Evolutionary conservation across 202 grass and related monocot species (phyloP), one percentile per base, ranked within the genome.

Genomic region (Brachypodium distachyon): DNA sequence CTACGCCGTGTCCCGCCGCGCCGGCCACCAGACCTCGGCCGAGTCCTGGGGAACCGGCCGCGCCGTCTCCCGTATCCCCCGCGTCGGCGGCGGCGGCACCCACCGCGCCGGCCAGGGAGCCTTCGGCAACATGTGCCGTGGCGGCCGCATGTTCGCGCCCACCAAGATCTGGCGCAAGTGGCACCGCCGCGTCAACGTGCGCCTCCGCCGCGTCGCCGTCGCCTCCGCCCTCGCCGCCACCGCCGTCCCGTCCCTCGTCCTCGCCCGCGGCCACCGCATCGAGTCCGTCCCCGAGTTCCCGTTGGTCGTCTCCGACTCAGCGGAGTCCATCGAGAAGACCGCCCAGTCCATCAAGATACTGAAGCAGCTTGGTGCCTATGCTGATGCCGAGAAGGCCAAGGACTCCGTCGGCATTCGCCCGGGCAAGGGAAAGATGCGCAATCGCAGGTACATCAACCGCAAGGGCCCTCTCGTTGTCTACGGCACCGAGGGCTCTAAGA

Each of bases 121-220:
- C 40, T 94, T 94, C 50, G 91, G 88, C 33, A 93, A 93, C 82
- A 93, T 93, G 91, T 93, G 91, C 63, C 85, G 91, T 3, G 88
- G 91, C 29, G 91, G 88, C 0, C 87, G 85, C 18, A 94, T 94
- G 88, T 94, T 90, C 50, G 91, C 91, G 51, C 82, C 91, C 17
- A 94, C 91, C 22, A 87, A 88, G 72, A 79, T 86, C 47, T 91
- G 88, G 82, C 85, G 91, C 88, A 60, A 56, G 17, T 91, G 91
- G 85, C 91, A 91, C 71, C 67, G 79, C 21, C 85, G 88, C 47
- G 82, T 78, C 29, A 88, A 84, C 82, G 27, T 85, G 33, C 79
- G 70, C 52, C 82, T 91, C 12, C 88, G 82, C 60, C 82, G 83
- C 34, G 73, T 77, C 19, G 91, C 88, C 25, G 42, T 91, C 28